Base-by-base conservation (phyloP, 2,329 filamentous ascomycete species). In the Hypoxylon sp. region DNA sequence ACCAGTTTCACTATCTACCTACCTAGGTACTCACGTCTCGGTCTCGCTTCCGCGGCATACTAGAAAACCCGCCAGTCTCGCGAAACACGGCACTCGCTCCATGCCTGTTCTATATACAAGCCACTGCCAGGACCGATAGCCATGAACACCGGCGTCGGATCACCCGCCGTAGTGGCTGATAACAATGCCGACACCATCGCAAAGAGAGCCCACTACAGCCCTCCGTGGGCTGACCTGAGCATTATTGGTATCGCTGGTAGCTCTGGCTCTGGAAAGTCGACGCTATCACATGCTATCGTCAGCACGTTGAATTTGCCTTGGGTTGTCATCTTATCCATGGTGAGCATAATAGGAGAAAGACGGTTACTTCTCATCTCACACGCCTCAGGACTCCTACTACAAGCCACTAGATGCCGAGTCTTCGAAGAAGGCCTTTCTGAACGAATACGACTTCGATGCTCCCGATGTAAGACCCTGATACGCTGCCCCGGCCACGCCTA, bases 281-380 rank as follows among this genome's bases (percentile, higher is more conserved):
- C 93, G 5, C 79, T 99, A 50, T 93, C 95, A 26, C 85, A 96
- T 73, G 92, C 94, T 63, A 97, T 99, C 67, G 91, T 98, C 64
- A 88, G 85, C 69, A 88, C 90, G 69, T 79, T 99, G 68, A 97
- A 95, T 76, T 79, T 99, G 63, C 95, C 95, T 54, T 99, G 95
- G 94, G 95, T 99, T 60, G 93, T 97, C 46, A 97, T 99, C 75
- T 77, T 99, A 68, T 96, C 93, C 37, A 98, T 99, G 89, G 92
- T 94, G 82, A 71, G 79, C 71, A 55, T 54, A 49, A 15, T 33
- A 43, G 35, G 56, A 49, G 59, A 59, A 60, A 45, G 43, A 60
- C 57, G 41, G 53, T 50, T 27, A 29, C 20, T 52, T 60, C 48
- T 37, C 52, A n/a, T 48, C 69, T 72, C 24, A 68, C 64, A 48